Conservation (phyloP, 371 early-diverging fungal species). For the Mortierella sp. region DNA sequence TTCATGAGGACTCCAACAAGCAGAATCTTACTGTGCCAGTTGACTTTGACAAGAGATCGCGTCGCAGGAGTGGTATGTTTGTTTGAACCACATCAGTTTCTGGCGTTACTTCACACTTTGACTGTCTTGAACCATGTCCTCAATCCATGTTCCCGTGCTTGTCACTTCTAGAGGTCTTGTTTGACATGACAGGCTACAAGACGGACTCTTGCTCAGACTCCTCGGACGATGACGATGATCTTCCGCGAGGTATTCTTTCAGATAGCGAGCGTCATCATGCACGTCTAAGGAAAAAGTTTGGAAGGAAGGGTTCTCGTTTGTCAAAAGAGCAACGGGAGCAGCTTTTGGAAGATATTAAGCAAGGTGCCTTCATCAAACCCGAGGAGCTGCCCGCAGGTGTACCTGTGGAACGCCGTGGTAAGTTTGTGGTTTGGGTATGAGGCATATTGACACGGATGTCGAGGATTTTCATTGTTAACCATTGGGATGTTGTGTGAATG, state of each 20-base stretch:
- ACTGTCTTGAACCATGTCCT: background rate
- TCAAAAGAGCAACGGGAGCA: slow-evolving; percentile 35
- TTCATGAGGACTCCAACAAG: slow-evolving; percentile 21
- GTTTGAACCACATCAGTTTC: background rate
- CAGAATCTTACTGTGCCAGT: background rate
- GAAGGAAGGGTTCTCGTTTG: slow-evolving; percentile 20
- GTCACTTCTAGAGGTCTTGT: slow-evolving; percentile 25
- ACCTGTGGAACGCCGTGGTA: slow-evolving; percentile 38
- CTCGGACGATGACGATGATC: slow-evolving; percentile 40
- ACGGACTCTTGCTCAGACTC: slow-evolving; percentile 44
- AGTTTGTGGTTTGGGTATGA: background rate
- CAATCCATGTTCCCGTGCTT: no score
- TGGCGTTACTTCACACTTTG: background rate
- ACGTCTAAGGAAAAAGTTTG: slow-evolving; percentile 28
- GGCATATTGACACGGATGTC: background rate
- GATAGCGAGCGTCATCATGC: slow-evolving; percentile 47
- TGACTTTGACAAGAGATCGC: background rate
- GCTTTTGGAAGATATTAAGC: slow-evolving; percentile 45
- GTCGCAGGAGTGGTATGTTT: slow-evolving; percentile 41
- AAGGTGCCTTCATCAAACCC: slow-evolving; percentile 29
- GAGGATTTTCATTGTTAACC: background rate
- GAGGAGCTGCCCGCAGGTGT: slow-evolving; percentile 24
- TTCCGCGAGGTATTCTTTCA: slow-evolving; percentile 47
- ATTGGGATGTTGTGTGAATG: background rate
- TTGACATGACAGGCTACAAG: slow-evolving; percentile 54